Base-by-base conservation (phyloP, 2,329 filamentous ascomycete species). In the Thelonectria discophora region DNA sequence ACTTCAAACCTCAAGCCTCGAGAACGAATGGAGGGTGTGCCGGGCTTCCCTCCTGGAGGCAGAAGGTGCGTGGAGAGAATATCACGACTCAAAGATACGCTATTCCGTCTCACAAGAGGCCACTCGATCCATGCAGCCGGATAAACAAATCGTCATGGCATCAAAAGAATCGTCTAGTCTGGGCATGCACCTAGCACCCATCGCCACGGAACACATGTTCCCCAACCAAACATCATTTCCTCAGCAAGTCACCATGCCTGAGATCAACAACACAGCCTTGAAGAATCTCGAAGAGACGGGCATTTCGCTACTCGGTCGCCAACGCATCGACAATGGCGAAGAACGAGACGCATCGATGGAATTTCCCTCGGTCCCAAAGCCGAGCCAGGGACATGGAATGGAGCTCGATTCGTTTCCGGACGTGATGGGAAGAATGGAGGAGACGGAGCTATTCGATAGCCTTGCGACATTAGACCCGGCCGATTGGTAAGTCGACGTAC, bases 391-490 rank as follows among this genome's bases (percentile, higher is more conserved):
- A 3, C 42, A 53, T 8, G 30, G 27, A 3, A 6, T 55, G 20
- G 27, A 30, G 10, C n/a, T 59, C 5, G 42, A 32, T 2, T 15
- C 52, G 3, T 21, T 59, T 12, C 11, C 46, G 2, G 47, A 49
- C 21, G 13, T 63, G 6, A 43, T 59, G 11, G 56, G 47, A 6
- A 24, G 24, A 7, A 27, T 63, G 15, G 46, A 52, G 1, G 56
- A 60, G 2, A 52, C 60, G 2, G 52, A 58, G 32, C 56, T 63
- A 2, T 63, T 63, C 40, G 60, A 63, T 37, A 63, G 56, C 17
- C 27, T 63, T 3, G 60, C 56, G 13, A 60, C 43, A 12, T 43
- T 63, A 13, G 60, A 63, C 20, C 49, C 60, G 3, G 45, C 32
- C 9, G 60, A 63, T n/a, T 63, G 60, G 60, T 63, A 46, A 51